A percentile compares a stretch with the other conserved stretches of the same genome.
Conservation (phyloP, 352 stramenopile genomes). For the Globisporangium canariense region DNA sequence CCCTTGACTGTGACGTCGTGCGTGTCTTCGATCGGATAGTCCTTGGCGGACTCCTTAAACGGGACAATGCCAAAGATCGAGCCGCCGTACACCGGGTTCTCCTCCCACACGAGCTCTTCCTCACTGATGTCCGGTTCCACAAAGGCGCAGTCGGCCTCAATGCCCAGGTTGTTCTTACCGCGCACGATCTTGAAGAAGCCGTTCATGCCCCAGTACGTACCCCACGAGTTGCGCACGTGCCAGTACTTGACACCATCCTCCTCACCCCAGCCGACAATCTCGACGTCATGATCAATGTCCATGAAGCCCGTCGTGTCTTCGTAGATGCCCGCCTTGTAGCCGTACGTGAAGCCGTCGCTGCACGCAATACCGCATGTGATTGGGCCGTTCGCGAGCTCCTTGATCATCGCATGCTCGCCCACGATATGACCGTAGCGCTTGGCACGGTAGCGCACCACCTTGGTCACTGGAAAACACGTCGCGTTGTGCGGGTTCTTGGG, state of each 20-base stretch:
- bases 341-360: conserved; percentile 72
- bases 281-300: conserved; percentile 83
- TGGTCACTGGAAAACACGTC: conserved; percentile 70
- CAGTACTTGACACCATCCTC: conserved; percentile 93
- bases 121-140: conserved; percentile 82
- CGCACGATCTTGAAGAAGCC: conserved; percentile 95
- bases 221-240: conserved; percentile 96
- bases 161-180: conserved; percentile 90
- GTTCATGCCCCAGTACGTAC: conserved; percentile 94
- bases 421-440: conserved; percentile 64
- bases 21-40: conserved; percentile 89
- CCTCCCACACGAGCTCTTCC: conserved; percentile 80
- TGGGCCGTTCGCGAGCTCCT: conserved; percentile 77
- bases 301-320: conserved; percentile 87
- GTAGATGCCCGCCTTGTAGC: conserved; percentile 93
- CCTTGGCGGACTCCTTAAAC: conserved; percentile 67
- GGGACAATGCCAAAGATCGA: conserved; percentile 78
- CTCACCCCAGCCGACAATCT: conserved; percentile 91
- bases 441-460: conserved; percentile 77
- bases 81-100: conserved; percentile 67
- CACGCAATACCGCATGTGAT: conserved; percentile 94
- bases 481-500: conserved; percentile 38
- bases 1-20: conserved; percentile 66
- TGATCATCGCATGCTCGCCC: conserved; percentile 83
- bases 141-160: conserved; percentile 89